phyloP scores from a whole-genome alignment of 2,329 filamentous ascomycete genomes.

The Microsporum audouinii region DNA sequence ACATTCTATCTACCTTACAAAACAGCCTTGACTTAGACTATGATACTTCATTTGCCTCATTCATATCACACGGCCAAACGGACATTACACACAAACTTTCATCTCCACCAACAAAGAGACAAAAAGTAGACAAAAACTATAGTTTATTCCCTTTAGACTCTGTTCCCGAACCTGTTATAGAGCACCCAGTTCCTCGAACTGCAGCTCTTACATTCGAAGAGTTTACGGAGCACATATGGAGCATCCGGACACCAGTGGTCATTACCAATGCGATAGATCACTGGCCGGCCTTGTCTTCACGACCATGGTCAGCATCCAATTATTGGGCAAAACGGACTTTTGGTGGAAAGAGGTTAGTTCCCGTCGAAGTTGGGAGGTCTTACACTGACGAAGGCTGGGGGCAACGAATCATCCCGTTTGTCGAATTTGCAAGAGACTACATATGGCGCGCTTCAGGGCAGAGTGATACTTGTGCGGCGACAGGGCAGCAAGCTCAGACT shows the following conservation, averaged over 20 bases:
- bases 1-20: constrained; percentile 26
- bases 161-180: constrained; percentile 25
- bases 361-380: constrained; percentile 72
- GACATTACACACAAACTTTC: neutral
- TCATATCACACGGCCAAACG: neutral
- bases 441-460: constrained; percentile 33
- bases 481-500: constrained; percentile 25
- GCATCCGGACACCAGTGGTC: constrained; percentile 49
- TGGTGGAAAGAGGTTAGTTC: constrained; percentile 65
- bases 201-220: constrained; percentile 42
- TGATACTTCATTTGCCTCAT: constrained; percentile 6
- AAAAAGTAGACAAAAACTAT: neutral
- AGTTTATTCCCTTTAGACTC: constrained; percentile 26
- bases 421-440: constrained; percentile 54
- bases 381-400: constrained; percentile 81
- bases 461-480: neutral
- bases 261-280: constrained; percentile 53
- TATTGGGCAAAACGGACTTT: constrained; percentile 70
- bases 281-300: constrained; percentile 65
- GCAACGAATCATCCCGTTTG: constrained; percentile 67
- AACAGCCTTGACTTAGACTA: constrained; percentile 9
- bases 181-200: constrained; percentile 30
- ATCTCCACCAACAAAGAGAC: neutral
- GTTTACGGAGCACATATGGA: constrained; percentile 51
- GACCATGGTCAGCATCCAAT: constrained; percentile 58